A percentile compares a stretch with the other conserved stretches of the same genome.
Conservation (phyloP, 768 basidiomycete genomes). For the Boletus coccyginus region DNA sequence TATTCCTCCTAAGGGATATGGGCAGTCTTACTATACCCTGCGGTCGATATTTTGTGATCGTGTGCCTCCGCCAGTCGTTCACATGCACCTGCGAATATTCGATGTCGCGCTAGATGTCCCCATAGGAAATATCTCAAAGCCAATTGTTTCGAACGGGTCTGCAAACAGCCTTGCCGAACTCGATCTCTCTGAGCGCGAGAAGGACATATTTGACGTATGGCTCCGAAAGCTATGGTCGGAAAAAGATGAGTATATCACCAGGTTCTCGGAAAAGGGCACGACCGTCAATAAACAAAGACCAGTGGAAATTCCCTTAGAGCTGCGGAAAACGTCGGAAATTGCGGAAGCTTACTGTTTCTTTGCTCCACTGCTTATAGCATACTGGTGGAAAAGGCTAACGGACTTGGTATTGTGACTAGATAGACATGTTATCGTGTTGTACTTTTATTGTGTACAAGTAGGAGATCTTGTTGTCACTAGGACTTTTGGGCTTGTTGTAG, state of each 20-base stretch:
- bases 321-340: slow-evolving; percentile 54
- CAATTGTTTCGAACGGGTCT: slow-evolving; percentile 29
- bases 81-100: slow-evolving; percentile 84
- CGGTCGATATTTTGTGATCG: slow-evolving; percentile 83
- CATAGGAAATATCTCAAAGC: slow-evolving; percentile 55
- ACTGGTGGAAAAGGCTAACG: slow-evolving; percentile 44
- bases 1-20: slow-evolving; percentile 75
- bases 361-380: slow-evolving; percentile 51
- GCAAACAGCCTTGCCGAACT: slow-evolving; percentile 36
- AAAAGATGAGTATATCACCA: slow-evolving; percentile 79
- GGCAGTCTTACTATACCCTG: slow-evolving; percentile 87
- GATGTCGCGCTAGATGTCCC: slow-evolving; percentile 66
- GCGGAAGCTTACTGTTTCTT: slow-evolving; percentile 72
- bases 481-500: slow-evolving; percentile 37
- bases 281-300: slow-evolving; percentile 36
- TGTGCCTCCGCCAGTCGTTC: slow-evolving; percentile 78
- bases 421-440: slow-evolving; percentile 7
- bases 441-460: slow-evolving; percentile 7
- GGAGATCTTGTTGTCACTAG: neutral
- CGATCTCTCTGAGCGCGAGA: slow-evolving; percentile 57
- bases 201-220: slow-evolving; percentile 77
- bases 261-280: slow-evolving; percentile 53
- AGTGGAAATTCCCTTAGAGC: slow-evolving; percentile 57
- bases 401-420: slow-evolving; percentile 15
- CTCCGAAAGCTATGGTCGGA: slow-evolving; percentile 75